Base-by-base conservation (phyloP, 192 early-diverging fungal genomes). In the Gryganskiella cystojenkinii region DNA sequence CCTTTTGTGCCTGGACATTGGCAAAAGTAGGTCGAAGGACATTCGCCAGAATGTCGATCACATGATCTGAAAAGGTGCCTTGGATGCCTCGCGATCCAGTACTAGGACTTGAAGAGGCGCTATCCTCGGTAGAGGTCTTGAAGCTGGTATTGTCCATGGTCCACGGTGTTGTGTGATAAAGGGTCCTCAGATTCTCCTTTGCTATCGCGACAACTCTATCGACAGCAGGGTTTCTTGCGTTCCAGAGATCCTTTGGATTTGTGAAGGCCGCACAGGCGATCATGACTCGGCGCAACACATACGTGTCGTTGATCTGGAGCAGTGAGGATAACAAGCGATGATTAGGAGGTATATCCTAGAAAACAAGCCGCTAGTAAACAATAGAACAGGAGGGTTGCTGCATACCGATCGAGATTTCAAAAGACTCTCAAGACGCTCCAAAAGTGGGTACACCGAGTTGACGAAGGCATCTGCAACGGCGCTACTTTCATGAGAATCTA, bases 231-330 rank as follows among this genome's bases (percentile, higher is more conserved):
- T 69, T 40, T 31, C 46, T 27, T 20, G 20, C 34, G 31, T 69
- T 64, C 74, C 74, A 78, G 7, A 68, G 31, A 19, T 78, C 74
- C 1, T 31, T 63, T 27, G 56, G 51, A 25, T 78, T 78, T 33
- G 67, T 64, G 61, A 69, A 69, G 20, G 74, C 58, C 14, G 74
- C 66, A 20, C 65, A 69, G 17, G 74, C 61, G n/a, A 78, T 78
- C 17, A 69, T 64, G 9, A 69, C 2, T 24, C 66, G 66, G 33
- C 63, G 74, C 13, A 78, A 53, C 25, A 61, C 63, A 42, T 64
- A 78, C 10, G 61, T 64, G 25, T 78, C 68, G 33, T 78, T 60
- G 9, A 78, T 30, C 74, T 78, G 60, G 17, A 24, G 4, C 3
- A n/a, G n/a, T n/a, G n/a, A n/a, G n/a, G 6, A 28, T 19, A 51